phyloP scores from a whole-genome alignment of 768 basidiomycete genomes.

The Agaricus subrufescens region DNA sequence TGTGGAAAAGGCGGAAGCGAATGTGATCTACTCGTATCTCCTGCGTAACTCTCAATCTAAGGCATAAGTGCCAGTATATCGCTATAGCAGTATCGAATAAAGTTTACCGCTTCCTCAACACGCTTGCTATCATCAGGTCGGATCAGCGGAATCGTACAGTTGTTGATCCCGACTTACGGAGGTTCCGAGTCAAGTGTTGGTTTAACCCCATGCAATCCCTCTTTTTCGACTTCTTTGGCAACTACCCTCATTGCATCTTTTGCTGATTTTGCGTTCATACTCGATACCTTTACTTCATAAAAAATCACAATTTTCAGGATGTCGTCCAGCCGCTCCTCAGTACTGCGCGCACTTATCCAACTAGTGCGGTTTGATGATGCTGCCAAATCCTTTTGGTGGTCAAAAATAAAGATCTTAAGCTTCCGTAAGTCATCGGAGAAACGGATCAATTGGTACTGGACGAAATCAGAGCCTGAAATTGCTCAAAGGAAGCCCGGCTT shows the following conservation, averaged over 20 bases:
- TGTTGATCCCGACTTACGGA: conserved; percentile 37
- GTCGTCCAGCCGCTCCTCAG: conserved; percentile 35
- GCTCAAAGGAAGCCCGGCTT: conserved; percentile 20
- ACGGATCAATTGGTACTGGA: conserved; percentile 63
- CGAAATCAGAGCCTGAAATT: background rate
- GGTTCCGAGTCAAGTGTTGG: conserved; percentile 27
- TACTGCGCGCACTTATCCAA: conserved; percentile 25
- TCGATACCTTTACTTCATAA: conserved; percentile 51
- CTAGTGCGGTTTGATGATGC: conserved; percentile 19
- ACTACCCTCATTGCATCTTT: conserved; percentile 53
- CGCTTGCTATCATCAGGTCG: conserved; percentile 26
- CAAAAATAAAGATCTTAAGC: conserved; percentile 37
- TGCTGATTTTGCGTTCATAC: conserved; percentile 39
- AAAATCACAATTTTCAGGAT: conserved; percentile 41
- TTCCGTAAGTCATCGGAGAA: conserved; percentile 44
- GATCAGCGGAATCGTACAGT: conserved; percentile 16
- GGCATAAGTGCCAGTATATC: conserved; percentile 56
- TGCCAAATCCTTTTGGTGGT: conserved; percentile 25
- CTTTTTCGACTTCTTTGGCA: conserved; percentile 54
- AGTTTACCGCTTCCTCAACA: conserved; percentile 47
- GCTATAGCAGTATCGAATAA: conserved; percentile 48
- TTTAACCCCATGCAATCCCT: conserved; percentile 46
- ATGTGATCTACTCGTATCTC: background rate
- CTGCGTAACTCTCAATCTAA: conserved; percentile 11
- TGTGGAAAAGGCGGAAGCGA: too few species aligned